Base-by-base conservation (phyloP, 2,329 filamentous ascomycete genomes). In the Eutypella sp. region DNA sequence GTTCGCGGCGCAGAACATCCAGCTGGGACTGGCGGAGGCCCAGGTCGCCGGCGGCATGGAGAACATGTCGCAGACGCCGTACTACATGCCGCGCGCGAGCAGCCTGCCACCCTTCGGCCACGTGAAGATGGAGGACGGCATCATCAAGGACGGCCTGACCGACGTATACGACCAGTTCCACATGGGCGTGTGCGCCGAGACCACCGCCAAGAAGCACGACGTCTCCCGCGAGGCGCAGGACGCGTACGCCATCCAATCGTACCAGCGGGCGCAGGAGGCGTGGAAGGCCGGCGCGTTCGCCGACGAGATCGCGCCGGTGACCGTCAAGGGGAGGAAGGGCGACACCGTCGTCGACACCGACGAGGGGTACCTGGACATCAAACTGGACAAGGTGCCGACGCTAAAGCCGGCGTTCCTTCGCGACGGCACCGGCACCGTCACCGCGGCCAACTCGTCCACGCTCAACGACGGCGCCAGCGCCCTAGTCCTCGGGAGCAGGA, bases 131-230 rank as follows among this genome's bases (percentile, higher is more conserved):
- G 86, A 95, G 66, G 93, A 99, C 61, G 93, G 92, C 0, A 70
- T 99, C 58, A 86, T 97, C 63, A 93, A 93, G 67, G 93, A 99
- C 61, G 93, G 93, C 1, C 71, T 99, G 50, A 96, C 89, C 74
- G 93, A 99, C 64, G 92, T 96, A 13, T 99, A 96, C 69, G 90
- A 95, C 66, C 81, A 96, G 64, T 87, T 96, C 61, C 93, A 97
- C 69, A 99, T 99, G 93, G 93, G 93, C 37, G 90, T 93, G 58
- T 99, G 93, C 64, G 91, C 91, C 15, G 93, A 99, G 72, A 89
- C 85, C 56, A 96, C 92, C 2, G 93, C 88, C 40, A 96, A 95
- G 75, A 92, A 91, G 58, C 79, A 89, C 67, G 72, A 78, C 1
- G 79, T 99, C 52, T 84, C 85, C 8, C 76, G 93, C 13, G 82